Conservation (phyloP, 805 yeast genomes). For the Ogataea methylovora region DNA sequence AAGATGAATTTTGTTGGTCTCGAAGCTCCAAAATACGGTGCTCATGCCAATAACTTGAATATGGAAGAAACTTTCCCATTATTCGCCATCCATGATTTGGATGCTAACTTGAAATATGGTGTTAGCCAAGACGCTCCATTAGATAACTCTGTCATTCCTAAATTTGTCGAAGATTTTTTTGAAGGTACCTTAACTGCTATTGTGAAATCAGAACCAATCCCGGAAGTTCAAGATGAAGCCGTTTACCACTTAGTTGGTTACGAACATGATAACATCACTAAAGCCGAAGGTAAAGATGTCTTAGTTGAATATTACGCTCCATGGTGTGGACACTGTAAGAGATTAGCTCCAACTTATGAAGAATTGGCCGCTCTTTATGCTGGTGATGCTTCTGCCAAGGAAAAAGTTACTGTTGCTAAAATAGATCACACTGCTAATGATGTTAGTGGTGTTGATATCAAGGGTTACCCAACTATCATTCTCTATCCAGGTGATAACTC, state of each 20-base stretch:
- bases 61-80: conserved; percentile 84
- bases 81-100: conserved; percentile 76
- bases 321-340: conserved; percentile 97
- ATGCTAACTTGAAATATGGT: conserved; percentile 68
- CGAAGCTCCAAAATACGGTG: conserved; percentile 72
- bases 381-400: conserved; percentile 37
- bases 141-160: conserved; percentile 44
- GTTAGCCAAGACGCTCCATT: conserved; percentile 51
- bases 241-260: conserved; percentile 73
- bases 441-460: conserved; percentile 62
- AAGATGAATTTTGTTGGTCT: conserved; percentile 81
- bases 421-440: conserved; percentile 89
- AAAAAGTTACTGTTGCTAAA: conserved; percentile 70
- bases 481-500: conserved; percentile 81
- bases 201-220: conserved; percentile 80
- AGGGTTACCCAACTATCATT: conserved; percentile 89
- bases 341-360: conserved; percentile 80
- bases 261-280: conserved; percentile 66
- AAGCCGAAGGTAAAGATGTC: conserved; percentile 54
- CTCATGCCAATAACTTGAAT: conserved; percentile 81
- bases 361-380: conserved; percentile 70
- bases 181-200: conserved; percentile 64
- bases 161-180: conserved; percentile 56
- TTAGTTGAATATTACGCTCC: conserved; percentile 92
- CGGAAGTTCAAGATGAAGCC: conserved; percentile 67